Base-by-base conservation (phyloP, 176 grass and related monocot genomes). In the Rhynchospora breviuscula region DNA sequence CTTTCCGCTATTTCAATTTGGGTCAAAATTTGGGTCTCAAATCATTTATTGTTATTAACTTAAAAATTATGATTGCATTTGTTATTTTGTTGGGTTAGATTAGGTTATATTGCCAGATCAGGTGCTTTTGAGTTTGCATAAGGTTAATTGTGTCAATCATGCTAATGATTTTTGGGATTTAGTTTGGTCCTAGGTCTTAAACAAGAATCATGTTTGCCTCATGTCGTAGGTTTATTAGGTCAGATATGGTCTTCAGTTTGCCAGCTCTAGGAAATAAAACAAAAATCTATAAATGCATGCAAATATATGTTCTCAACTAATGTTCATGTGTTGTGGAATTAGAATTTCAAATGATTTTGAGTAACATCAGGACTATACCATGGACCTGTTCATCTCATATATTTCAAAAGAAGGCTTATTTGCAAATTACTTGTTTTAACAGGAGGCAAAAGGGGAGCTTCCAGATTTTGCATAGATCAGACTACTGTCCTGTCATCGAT, bases 361-460 rank as follows among this genome's bases (percentile, higher is more conserved):
- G 45, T 10, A 70, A n/a, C 14, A 46, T 21, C 68, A 48, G n/a
- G 11, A 48, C 47, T 1, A 76, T 60, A 62, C 35, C 47, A 31
- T 35, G 48, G 15, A 45, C 72, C 2, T 19, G 15, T 62, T 74
- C n/a, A 29, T 17, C 53, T 51, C 5, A 64, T 83, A n/a, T 18
- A 57, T 54, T 48, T 25, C 19, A 82, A 13, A 76, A 23, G 26
- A 59, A 19, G 46, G 29, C 71, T 77, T 65, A 44, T 56, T 60
- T 33, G 31, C 29, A 63, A 61, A 29, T 74, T 57, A 17, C 5
- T 53, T 21, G 29, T 79, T 83, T 22, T 85, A 78, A n/a, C 84
- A 97, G 90, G 89, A 79, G n/a, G 88, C 90, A 40, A 92, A 84
- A 85, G 84, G 93, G 35, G 90, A 23, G 45, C 91, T 97, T 56